A percentile compares a stretch with the other conserved stretches of the same genome.
Conservation (phyloP, 2,329 filamentous ascomycete genomes). For the Clonostachys chloroleuca region DNA sequence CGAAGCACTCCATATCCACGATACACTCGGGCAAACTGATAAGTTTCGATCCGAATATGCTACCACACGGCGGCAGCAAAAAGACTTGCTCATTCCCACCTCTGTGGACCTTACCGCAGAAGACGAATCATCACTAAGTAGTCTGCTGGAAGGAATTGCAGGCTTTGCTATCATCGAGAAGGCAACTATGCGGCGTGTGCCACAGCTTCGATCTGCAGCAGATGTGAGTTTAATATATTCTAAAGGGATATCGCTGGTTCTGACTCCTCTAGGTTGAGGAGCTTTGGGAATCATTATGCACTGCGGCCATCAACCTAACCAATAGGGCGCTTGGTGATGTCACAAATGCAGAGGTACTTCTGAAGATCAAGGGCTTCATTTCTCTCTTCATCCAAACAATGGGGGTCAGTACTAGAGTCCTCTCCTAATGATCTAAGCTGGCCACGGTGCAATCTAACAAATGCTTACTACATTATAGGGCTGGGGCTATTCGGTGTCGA, state of each 20-base stretch:
- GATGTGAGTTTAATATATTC: conserved; percentile 58
- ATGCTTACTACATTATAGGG: conserved; percentile 65
- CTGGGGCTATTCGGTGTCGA: conserved; percentile 82
- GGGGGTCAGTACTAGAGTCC: conserved; percentile 57
- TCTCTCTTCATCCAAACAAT: conserved; percentile 97
- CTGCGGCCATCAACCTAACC: conserved; percentile 77
- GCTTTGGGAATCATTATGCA: conserved; percentile 97
- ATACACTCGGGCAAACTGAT: conserved; percentile 87
- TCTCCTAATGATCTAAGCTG: too few species aligned
- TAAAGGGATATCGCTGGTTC: neutral
- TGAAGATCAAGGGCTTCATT: conserved; percentile 94
- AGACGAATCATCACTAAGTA: conserved; percentile 82
- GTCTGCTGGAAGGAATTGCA: conserved; percentile 85
- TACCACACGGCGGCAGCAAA: conserved; percentile 85
- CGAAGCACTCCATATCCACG: conserved; percentile 93
- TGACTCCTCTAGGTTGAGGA: conserved; percentile 72
- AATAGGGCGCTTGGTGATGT: conserved; percentile 73
- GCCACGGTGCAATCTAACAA: neutral
- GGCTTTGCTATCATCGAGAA: conserved; percentile 97
- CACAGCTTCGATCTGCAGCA: conserved; percentile 73
- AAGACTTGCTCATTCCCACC: conserved; percentile 79
- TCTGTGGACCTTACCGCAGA: conserved; percentile 75
- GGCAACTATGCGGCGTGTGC: conserved; percentile 82
- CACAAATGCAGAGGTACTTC: conserved; percentile 80
- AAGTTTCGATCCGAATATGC: conserved; percentile 89